Evolutionary conservation across 306 rosid genomes (phyloP).

Genomic region (Rosa chinensis): DNA sequence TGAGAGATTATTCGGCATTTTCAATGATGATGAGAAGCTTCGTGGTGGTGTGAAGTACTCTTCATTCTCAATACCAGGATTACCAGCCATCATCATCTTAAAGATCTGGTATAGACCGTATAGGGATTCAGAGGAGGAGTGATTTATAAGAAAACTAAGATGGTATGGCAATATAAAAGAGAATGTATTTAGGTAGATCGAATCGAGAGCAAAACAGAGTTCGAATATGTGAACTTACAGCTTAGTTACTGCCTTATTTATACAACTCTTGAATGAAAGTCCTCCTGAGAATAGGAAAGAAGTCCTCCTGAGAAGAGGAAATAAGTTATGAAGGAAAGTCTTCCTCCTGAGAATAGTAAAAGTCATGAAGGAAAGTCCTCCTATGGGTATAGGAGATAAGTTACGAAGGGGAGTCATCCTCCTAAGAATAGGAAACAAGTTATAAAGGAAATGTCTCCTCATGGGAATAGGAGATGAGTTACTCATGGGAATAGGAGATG

Average conservation of each 20-base stretch:
- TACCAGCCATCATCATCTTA: not conserved
- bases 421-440: not conserved
- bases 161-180: not conserved
- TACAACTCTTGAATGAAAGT: not conserved
- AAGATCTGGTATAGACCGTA: too few species aligned
- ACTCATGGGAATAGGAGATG: not conserved
- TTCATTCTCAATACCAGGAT: not conserved
- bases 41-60: not conserved
- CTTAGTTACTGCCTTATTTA: not conserved
- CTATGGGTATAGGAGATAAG: not conserved
- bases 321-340: not conserved
- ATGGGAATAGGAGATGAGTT: not conserved
- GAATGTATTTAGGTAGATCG: not conserved
- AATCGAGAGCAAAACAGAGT: not conserved
- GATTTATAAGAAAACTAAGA: not conserved
- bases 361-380: not conserved
- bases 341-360: not conserved
- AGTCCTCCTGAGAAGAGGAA: not conserved
- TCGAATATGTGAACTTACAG: not conserved
- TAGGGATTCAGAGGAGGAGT: not conserved
- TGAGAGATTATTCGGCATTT: too few species aligned
- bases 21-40: not conserved
- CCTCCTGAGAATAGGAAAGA: not conserved
- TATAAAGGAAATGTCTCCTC: not conserved
- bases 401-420: not conserved